Conservation (phyloP, 371 early-diverging fungal species). For the Apophysomyces variabilis region DNA sequence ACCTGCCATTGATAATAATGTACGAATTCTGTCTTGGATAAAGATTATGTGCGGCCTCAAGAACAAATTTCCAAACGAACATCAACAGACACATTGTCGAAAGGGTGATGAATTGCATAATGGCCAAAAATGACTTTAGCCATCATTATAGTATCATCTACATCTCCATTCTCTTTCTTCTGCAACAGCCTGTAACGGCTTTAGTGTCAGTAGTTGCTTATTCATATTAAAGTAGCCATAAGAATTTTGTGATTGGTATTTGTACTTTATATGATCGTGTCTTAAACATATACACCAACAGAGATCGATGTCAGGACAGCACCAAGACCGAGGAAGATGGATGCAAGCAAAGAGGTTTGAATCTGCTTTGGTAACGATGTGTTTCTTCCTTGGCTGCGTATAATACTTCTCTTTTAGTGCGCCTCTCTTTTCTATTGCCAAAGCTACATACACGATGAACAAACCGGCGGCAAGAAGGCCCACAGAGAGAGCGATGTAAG, state of each 20-base stretch:
- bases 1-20: no score
- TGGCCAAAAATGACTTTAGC: no score
- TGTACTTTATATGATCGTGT: neutral
- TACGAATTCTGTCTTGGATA: no score
- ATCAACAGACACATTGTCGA: no score
- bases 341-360: slow-evolving; percentile 41
- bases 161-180: neutral
- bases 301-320: slow-evolving; percentile 50
- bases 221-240: no score
- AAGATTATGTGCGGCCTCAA: no score
- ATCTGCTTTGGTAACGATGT: slow-evolving; percentile 44
- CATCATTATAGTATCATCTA: no score
- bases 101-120: no score
- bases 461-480: slow-evolving; percentile 43
- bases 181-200: neutral
- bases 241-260: neutral
- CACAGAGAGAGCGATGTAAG: slow-evolving; percentile 30
- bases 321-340: slow-evolving; percentile 51
- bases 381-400: slow-evolving; percentile 41
- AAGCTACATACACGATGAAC: slow-evolving; percentile 44
- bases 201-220: no score
- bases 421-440: neutral
- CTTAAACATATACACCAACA: slow-evolving; percentile 53
- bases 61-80: no score
- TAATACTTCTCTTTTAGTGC: neutral